Percentiles rank a stretch among this genome's conserved stretches.
These are phyloP conservation scores for Botrytis deweyae DNA, from an alignment of 2,329 filamentous ascomycete species.

Conservation along the genomic window DNA sequence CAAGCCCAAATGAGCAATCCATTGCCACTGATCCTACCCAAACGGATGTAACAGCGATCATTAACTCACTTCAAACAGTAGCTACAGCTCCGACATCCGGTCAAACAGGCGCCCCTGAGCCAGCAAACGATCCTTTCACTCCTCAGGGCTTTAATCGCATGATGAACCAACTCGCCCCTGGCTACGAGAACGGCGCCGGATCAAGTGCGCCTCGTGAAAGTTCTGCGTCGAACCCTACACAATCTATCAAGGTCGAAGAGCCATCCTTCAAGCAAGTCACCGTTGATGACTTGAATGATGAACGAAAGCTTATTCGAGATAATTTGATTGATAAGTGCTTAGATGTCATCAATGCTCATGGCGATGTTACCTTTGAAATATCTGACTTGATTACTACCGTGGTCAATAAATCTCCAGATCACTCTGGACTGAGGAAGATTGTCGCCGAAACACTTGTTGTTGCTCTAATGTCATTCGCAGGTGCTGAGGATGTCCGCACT, in stretches of 20 bases:
- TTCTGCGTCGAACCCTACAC: slow-evolving; percentile 17
- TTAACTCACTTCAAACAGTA: slow-evolving; percentile 27
- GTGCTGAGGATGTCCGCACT: slow-evolving; percentile 54
- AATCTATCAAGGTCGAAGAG: slow-evolving; percentile 20
- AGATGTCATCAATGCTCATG: slow-evolving; percentile 84
- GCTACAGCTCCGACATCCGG: slow-evolving; percentile 13
- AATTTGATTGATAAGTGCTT: slow-evolving; percentile 86
- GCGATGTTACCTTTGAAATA: slow-evolving; percentile 85
- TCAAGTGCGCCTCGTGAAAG: slow-evolving; percentile 14
- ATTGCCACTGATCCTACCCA: slow-evolving; percentile 26
- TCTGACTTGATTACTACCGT: slow-evolving; percentile 81
- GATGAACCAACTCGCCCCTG: slow-evolving; percentile 25
- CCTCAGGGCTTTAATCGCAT: slow-evolving; percentile 28
- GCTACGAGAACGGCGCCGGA: slow-evolving; percentile 4
- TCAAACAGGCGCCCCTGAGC: slow-evolving; percentile 10
- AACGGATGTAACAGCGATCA: slow-evolving; percentile 24
- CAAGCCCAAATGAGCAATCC: slow-evolving; percentile 35
- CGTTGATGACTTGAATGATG: slow-evolving; percentile 75
- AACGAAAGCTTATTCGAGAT: slow-evolving; percentile 69
- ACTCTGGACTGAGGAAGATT: slow-evolving; percentile 59
- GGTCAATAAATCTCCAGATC: slow-evolving; percentile 59
- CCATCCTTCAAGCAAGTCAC: slow-evolving; percentile 46
- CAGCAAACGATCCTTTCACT: slow-evolving; percentile 3
- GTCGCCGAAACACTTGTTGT: slow-evolving; percentile 81
- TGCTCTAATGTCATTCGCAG: slow-evolving; percentile 70